Conservation (phyloP, 2,329 filamentous ascomycete genomes). For the Cryphonectria japonica region DNA sequence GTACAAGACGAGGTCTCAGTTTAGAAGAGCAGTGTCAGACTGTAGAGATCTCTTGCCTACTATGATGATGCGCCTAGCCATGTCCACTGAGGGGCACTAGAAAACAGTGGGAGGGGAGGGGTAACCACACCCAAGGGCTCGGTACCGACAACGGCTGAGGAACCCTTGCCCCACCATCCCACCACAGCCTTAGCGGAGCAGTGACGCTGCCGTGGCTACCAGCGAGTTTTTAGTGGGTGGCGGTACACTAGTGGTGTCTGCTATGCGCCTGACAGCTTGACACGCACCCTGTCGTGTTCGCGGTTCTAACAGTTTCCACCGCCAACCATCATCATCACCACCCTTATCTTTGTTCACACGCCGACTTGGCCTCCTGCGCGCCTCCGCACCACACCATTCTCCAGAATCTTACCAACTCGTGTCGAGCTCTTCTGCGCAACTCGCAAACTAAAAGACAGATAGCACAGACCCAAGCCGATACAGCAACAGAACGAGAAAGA, state of each 20-base stretch:
- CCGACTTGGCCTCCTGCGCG: neutral
- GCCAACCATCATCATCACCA: neutral
- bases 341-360: neutral
- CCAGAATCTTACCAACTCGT: neutral
- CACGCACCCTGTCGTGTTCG: conserved; percentile 28
- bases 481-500: neutral
- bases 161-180: neutral
- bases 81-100: neutral
- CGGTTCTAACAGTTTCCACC: conserved; percentile 35
- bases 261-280: neutral
- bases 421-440: neutral
- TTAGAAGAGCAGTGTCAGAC: neutral
- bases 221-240: conserved; percentile 5
- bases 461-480: neutral
- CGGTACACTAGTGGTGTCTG: neutral
- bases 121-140: neutral
- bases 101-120: neutral
- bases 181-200: conserved; percentile 2
- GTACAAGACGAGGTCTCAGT: neutral
- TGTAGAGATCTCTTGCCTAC: too few species aligned
- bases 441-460: neutral
- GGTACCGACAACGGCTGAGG: conserved; percentile 4
- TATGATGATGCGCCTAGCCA: too few species aligned
- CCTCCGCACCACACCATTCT: neutral
- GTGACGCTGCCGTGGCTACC: conserved; percentile 35